Evolutionary conservation across 768 basidiomycete genomes (phyloP).

Genomic region (Multifurca ochricompacta): DNA sequence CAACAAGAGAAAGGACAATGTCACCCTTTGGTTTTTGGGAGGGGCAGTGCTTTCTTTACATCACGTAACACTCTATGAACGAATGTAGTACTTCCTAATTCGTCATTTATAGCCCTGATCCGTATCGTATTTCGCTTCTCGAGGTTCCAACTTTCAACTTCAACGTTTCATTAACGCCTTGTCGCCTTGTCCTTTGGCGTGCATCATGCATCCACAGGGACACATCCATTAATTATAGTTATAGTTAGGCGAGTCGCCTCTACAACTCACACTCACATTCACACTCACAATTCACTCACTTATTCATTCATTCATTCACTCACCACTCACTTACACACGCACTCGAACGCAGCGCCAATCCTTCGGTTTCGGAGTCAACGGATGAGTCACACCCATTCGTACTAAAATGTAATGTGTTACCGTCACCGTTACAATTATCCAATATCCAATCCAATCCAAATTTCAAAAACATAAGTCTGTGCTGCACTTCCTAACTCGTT

Average conservation of each 20-base stretch:
- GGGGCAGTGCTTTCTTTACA: background rate
- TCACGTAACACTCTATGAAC: constrained; percentile 1
- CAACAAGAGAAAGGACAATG: no score
- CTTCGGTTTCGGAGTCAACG: background rate
- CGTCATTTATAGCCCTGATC: background rate
- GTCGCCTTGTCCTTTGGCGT: background rate
- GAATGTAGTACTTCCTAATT: constrained; percentile 1
- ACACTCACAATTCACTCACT: no score
- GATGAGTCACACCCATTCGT: constrained; percentile 1
- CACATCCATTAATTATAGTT: no score
- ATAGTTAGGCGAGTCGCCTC: no score
- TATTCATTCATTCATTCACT: no score
- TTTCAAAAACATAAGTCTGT: constrained; percentile 8
- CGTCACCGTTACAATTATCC: no score
- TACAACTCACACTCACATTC: no score
- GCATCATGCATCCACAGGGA: background rate
- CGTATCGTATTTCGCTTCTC: background rate
- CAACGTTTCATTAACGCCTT: background rate
- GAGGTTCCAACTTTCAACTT: no score
- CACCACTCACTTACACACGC: no score
- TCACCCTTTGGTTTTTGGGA: no score
- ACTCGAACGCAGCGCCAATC: background rate
- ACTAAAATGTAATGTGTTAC: background rate
- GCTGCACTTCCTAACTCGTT: constrained; percentile 5
- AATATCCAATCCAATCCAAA: background rate